Base-by-base conservation (phyloP, 345 rosid genomes). In the Conringia planisiliqua region DNA sequence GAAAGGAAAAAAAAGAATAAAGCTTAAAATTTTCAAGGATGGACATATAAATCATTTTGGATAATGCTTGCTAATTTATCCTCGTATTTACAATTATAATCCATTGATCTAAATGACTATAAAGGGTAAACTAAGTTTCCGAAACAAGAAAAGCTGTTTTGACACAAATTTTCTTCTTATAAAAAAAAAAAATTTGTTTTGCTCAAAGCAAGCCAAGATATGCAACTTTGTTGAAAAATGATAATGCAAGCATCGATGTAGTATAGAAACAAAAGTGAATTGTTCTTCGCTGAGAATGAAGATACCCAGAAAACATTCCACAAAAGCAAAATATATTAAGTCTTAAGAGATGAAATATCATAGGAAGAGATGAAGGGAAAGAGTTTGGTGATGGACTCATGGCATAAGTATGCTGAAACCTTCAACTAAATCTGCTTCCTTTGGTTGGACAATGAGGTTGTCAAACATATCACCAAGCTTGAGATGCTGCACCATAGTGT, bases 361-460 rank as follows among this genome's bases (percentile, higher is more conserved):
- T 30, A 38, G 30, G 22, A 62, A 52, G 62, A 63, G 63, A 62
- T 40, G 32, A 29, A 51, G 51, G 7, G 5, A 24, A 35, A 22
- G 64, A 32, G 42, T 55, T 32, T 56, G 29, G 39, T 64, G 70
- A 64, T 56, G 57, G 7, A 3, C 12, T 78, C 75, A 73, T 42
- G 74, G 74, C 68, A 73, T 61, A 14, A 73, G 73, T 2, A 73
- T 60, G 61, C 20, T 73, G 59, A 78, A 78, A n/a, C 78, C 74
- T 17, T 78, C 74, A 40, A 78, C 78, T 10, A 78, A 55, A 62
- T 78, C 82, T 17, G 82, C 73, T 67, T 78, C 82, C 61, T 73
- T 78, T 14, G 74, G 82, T 62, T 78, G 78, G 18, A 67, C 56
- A 6, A 78, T 78, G 0, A 78, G 64, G 10, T 78, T 79, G 24